Base-by-base conservation (phyloP, 495 filamentous ascomycete species). In the Pyronema omphalodes region DNA sequence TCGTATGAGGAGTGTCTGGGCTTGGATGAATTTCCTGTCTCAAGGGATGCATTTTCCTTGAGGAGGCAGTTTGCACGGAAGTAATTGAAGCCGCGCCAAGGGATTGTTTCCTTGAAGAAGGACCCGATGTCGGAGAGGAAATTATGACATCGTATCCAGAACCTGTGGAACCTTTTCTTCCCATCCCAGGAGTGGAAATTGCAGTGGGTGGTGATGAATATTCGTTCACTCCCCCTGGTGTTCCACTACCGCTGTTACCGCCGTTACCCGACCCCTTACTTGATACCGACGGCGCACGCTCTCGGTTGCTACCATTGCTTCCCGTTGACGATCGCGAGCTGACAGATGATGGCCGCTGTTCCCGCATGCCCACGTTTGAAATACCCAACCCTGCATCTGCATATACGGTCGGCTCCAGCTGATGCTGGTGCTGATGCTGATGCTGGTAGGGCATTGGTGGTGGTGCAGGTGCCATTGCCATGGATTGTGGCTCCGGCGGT, bases 21-120 rank as follows among this genome's bases (percentile, higher is more conserved):
- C 78, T 80, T 34, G 65, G 69, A 44, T 86, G 72, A 36, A 95
- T 75, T 64, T 98, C 87, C 60, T 94, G 81, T 14, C 85, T 78
- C 45, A 96, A 71, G 37, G 82, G 63, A 35, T 66, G 63, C 35
- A 54, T 56, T 46, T 54, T 54, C 17, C 41, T 35, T 5, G 18
- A 14, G 1, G 48, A 15, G 18, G 23, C 15, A n/a, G 48, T 34
- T 51, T 34, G 23, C 5, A 50, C 29, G 1, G 47, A 54, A 23
- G 59, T 55, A 18, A 59, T 17, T 0, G 61, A 63, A n/a, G 44
- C 51, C 45, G 44, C 15, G 44, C 14, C 44, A 47, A 19, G 15
- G 3, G 44, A 47, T n/a, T 9, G 9, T 7, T 47, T 47, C 14
- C 44, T 14, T 47, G 39, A 43, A 43, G 39, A 17, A 17, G 39